A percentile compares a stretch with the other conserved stretches of the same genome.
phyloP scores from a whole-genome alignment of 305 asterid species.

The Euphrasia arctica region DNA sequence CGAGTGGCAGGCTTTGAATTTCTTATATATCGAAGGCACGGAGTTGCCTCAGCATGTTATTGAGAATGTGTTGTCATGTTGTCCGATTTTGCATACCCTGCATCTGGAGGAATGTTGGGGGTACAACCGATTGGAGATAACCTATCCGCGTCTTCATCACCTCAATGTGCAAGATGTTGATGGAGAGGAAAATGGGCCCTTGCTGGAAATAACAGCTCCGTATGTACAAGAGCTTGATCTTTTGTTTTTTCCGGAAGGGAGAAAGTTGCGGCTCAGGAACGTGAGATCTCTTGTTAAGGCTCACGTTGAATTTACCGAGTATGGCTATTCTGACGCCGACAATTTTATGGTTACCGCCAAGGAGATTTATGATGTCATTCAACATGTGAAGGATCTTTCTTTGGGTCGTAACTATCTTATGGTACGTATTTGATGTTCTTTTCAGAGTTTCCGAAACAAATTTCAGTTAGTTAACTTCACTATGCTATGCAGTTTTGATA shows the following conservation, averaged over 20 bases:
- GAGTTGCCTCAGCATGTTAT: neutral
- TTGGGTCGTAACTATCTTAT: neutral
- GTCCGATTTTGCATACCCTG: neutral
- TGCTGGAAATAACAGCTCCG: conserved; percentile 1
- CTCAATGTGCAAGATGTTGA: neutral
- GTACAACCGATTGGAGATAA: neutral
- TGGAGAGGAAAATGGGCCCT: neutral
- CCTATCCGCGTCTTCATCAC: neutral
- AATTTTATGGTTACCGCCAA: neutral
- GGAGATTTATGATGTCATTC: neutral
- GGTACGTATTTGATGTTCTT: neutral
- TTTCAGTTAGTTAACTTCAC: no score
- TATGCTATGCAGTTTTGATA: no score
- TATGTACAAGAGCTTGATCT: neutral
- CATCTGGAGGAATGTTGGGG: neutral
- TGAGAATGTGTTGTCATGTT: neutral
- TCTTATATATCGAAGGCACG: neutral
- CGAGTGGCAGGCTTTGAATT: neutral
- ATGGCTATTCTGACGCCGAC: neutral
- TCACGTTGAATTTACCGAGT: neutral
- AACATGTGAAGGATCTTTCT: neutral
- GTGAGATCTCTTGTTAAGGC: neutral
- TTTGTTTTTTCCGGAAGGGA: neutral
- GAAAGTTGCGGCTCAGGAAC: neutral
- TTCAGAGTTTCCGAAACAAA: no score